Conservation (phyloP, 192 early-diverging fungal species). For the Cetraspora pellucida region DNA sequence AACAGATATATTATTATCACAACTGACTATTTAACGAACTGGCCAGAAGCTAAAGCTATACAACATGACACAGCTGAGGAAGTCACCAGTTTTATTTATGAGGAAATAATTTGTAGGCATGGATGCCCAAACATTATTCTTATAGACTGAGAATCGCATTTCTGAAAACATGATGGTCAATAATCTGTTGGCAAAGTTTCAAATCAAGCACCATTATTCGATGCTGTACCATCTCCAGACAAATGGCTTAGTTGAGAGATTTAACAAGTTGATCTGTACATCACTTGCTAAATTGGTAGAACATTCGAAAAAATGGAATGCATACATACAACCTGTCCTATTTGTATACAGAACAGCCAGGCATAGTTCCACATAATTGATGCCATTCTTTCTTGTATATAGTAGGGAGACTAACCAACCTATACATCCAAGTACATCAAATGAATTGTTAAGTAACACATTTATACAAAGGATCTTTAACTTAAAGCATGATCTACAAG, state of each 20-base stretch:
- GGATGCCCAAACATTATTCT: constrained; percentile 37
- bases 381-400: neutral
- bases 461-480: neutral
- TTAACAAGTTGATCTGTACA: neutral
- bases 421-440: neutral
- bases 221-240: neutral
- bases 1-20: constrained; percentile 36
- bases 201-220: neutral
- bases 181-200: neutral
- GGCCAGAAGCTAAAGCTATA: constrained; percentile 33
- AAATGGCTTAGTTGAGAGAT: neutral
- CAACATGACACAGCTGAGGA: constrained; percentile 28
- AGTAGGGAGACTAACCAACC: neutral
- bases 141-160: constrained; percentile 33
- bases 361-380: neutral
- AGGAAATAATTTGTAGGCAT: constrained; percentile 37
- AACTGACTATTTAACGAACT: constrained; percentile 41
- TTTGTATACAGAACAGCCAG: neutral
- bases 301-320: neutral
- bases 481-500: neutral
- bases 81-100: constrained; percentile 35
- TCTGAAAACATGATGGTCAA: neutral
- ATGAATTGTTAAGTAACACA: neutral
- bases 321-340: neutral
- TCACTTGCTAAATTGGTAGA: neutral